Evolutionary conservation across 768 basidiomycete genomes (phyloP), one percentile per base, ranked within the genome.

Genomic region (Leccinellum albellum): DNA sequence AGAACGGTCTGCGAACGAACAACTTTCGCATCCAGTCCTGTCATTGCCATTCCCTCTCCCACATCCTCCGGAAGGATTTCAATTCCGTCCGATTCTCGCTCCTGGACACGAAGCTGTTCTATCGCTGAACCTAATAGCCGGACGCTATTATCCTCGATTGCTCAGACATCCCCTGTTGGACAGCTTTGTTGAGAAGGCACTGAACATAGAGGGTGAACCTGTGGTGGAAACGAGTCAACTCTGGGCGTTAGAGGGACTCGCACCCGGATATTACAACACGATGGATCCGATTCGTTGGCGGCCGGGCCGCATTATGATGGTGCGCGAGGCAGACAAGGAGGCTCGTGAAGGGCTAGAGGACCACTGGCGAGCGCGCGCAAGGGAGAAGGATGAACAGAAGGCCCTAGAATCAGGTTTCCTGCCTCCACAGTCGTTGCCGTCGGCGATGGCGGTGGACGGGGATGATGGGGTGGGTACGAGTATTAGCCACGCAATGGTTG

Each of bases 81-180:
- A 76, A 60, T 93, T 91, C 73, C 81, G 88, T 17, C 77, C 82
- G 1, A 85, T 94, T 55, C 76, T 91, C 14, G 65, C 76, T 2
- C 74, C 82, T 7, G 86, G 81, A 0, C 69, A 81, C 57, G 89
- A 92, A 70, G 80, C 80, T 15, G 80, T 88, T 20, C 60, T 91
- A n/a, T 84, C 84, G 3, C 76, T 92, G 42, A 81, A 83, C 33
- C 74, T 91, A 48, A 78, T 94, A 58, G 83, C 83, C 31, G 92
- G 92, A 31, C 79, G 92, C 54, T 94, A 94, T 68, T 94, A 94
- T 66, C 88, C 91, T 5, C 74, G 78, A 6, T 76, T 94, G 33
- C 77, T 91, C 23, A 66, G 75, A 21, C 88, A 91, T 64, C 88
- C 88, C 1, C 74, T 85, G 33, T 71, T 91, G 20, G 70, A 69